Percentiles rank a stretch among this genome's conserved stretches.
phyloP scores from a whole-genome alignment of 352 stramenopile species.

The Thalassiosira oceanica region DNA sequence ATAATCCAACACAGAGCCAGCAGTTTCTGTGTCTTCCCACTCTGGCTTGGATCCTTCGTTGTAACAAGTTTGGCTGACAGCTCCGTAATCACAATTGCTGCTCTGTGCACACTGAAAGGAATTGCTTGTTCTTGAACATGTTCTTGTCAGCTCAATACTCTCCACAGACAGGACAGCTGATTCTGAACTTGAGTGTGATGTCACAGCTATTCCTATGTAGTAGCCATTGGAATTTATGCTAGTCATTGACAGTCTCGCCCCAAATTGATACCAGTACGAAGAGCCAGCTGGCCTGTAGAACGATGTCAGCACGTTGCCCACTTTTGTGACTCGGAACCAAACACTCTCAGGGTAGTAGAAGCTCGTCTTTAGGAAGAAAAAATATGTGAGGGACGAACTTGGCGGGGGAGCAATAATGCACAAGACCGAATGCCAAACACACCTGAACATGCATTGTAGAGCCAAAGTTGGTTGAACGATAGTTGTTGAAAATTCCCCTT shows the following conservation, averaged over 20 bases:
- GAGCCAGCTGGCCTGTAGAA: constrained; percentile 25
- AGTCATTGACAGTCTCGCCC: constrained; percentile 24
- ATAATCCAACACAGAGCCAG: constrained; percentile 23
- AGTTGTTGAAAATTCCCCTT: not conserved
- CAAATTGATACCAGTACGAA: constrained; percentile 30
- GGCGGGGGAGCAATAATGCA: too few relatives aligned
- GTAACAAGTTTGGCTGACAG: constrained; percentile 26
- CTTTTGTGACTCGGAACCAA: constrained; percentile 44
- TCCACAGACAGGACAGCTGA: constrained; percentile 11
- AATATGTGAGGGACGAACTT: constrained; percentile 16
- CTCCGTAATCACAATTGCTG: constrained; percentile 41
- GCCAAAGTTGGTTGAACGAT: constrained; percentile 16
- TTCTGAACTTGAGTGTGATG: constrained; percentile 11
- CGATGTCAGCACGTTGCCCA: constrained; percentile 36
- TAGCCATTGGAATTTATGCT: constrained; percentile 38
- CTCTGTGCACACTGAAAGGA: constrained; percentile 33
- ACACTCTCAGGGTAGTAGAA: constrained; percentile 8
- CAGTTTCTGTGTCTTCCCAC: constrained; percentile 23
- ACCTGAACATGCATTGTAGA: constrained; percentile 20
- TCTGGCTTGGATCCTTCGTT: constrained; percentile 19
- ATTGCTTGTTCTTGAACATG: constrained; percentile 23
- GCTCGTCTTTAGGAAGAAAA: constrained; percentile 25
- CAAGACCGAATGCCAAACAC: too few relatives aligned
- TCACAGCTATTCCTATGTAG: constrained; percentile 43
- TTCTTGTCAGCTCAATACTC: constrained; percentile 30